Evolutionary conservation across 306 rosid species (phyloP).

Genomic region (Purshia tridentata): DNA sequence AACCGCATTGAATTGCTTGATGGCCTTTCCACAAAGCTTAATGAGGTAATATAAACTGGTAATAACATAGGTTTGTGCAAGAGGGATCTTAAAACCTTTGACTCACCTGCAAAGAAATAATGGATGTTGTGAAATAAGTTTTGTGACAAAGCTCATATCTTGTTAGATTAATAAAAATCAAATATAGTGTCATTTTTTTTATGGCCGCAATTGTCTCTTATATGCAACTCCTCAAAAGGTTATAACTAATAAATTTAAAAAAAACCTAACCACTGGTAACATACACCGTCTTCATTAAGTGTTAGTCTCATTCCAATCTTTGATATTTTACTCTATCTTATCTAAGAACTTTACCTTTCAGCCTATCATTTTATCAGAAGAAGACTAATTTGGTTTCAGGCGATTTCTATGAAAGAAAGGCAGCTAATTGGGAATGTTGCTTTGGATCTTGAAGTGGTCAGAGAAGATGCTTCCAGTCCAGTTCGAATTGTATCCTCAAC

Average conservation of each 20-base stretch:
- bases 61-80: not conserved
- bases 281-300: not conserved
- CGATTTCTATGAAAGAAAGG: slow-evolving; percentile 74
- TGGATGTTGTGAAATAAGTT: not conserved
- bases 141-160: too few species aligned
- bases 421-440: slow-evolving; percentile 69
- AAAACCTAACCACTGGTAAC: not conserved
- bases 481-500: slow-evolving; percentile 69
- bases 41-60: slow-evolving; percentile 52
- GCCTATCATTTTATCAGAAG: slow-evolving; percentile 19
- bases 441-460: slow-evolving; percentile 51
- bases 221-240: not conserved
- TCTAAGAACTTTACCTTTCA: slow-evolving; percentile 18
- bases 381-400: slow-evolving; percentile 57
- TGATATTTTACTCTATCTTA: slow-evolving; percentile 7
- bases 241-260: not conserved
- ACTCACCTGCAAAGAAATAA: not conserved
- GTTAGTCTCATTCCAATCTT: not conserved
- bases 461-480: slow-evolving; percentile 48
- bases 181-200: not conserved
- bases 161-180: too few species aligned
- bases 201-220: not conserved
- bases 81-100: not conserved
- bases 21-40: slow-evolving; percentile 65
- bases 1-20: slow-evolving; percentile 78